Evolutionary conservation across 176 grass and related monocot species (phyloP), one percentile per base, ranked within the genome.

Genomic region (Melocanna baccifera): DNA sequence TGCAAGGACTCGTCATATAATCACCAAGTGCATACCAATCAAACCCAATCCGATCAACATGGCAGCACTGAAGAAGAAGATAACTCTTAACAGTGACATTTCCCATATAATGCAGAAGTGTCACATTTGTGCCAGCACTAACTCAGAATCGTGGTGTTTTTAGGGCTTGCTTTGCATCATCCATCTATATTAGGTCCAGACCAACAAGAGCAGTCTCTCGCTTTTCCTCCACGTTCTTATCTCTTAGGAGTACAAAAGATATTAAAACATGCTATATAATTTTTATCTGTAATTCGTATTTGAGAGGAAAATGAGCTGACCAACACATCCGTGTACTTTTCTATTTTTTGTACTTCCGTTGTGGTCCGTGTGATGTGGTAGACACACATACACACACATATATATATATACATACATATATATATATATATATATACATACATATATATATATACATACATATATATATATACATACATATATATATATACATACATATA

Each of bases 91-190:
- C 61, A 76, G n/a, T 56, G 72, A 76, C 72, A 64, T 76, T 32
- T 55, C 61, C 18, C 23, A 53, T 23, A 84, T 76, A 76, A 48
- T 55, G 71, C 71, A 30, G 5, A 18, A 22, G 52, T 66, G 30
- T 76, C 46, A n/a, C 32, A 28, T 39, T 83, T 75, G 45, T 75
- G 71, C 45, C 82, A 75, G 32, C 82, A 67, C 59, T 45, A 73
- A 73, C 80, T 82, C 37, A 52, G 52, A n/a, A n/a, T 7, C 34
- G 56, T 39, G 25, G 28, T 59, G 36, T 13, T 32, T 9, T 70
- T 25, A 13, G 23, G 32, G 40, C 19, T 66, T 66, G 42, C 9
- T 84, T 64, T 75, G 29, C 62, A 22, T 53, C 46, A 75, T 64
- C 41, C 69, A 18, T 15, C 15, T 32, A 55, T 29, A 37, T 66